These are phyloP conservation scores for Pyrenula aspistea DNA, from an alignment of 495 filamentous ascomycete species.

Conservation along the genomic window DNA sequence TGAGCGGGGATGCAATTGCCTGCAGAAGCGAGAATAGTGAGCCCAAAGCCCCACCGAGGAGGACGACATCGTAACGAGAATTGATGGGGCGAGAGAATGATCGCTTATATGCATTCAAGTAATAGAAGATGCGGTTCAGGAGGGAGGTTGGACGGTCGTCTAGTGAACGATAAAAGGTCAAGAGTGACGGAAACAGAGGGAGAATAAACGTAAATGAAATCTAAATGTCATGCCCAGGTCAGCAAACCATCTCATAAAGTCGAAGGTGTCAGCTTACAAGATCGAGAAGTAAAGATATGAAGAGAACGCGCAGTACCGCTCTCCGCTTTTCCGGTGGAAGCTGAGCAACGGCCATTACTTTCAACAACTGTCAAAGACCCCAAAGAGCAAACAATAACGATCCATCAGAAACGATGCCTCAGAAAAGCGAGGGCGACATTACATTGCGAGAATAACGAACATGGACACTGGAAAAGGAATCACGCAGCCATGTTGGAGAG, in stretches of 20 bases:
- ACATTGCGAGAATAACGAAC: no score
- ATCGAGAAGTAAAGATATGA: constrained; percentile 60
- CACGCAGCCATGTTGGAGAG: no score
- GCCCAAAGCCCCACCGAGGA: constrained; percentile 87
- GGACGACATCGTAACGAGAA: constrained; percentile 90
- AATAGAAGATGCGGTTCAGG: constrained; percentile 65
- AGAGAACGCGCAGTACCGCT: constrained; percentile 69
- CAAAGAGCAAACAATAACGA: no score
- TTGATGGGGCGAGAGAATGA: constrained; percentile 89
- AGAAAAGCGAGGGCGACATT: no score
- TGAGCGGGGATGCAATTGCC: constrained; percentile 83
- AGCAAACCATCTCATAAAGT: neutral
- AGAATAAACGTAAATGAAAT: constrained; percentile 96
- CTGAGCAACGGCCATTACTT: constrained; percentile 10
- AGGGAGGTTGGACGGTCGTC: constrained; percentile 46
- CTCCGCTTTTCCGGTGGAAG: constrained; percentile 40
- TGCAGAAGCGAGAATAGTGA: constrained; percentile 90
- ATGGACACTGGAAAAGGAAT: no score
- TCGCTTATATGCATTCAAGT: constrained; percentile 90
- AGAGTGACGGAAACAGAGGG: constrained; percentile 84
- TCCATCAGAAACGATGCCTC: no score
- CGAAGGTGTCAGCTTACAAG: constrained; percentile 32
- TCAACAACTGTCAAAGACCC: no score
- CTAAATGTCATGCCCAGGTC: constrained; percentile 19
- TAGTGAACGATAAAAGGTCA: constrained; percentile 81